A percentile compares a stretch with the other conserved stretches of the same genome.
These are phyloP conservation scores for Trichopus zeylanicus DNA, from an alignment of 116 monocot species.

Conservation along the genomic window DNA sequence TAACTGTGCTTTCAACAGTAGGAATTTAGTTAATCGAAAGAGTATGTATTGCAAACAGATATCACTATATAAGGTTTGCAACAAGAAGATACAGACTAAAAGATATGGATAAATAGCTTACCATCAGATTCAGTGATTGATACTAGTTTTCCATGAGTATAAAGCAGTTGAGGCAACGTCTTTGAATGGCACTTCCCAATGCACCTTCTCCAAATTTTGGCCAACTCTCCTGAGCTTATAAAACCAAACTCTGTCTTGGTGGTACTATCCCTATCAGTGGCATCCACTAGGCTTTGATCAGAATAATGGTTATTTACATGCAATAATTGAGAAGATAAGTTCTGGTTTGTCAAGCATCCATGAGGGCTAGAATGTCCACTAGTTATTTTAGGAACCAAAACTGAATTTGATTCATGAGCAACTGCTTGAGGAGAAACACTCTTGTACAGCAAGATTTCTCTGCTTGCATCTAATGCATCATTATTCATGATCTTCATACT, in stretches of 20 bases:
- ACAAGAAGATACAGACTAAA: background rate
- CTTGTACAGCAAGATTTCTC: slow-evolving; percentile 9
- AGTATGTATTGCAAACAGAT: too few relatives aligned
- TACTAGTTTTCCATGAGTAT: slow-evolving; percentile 51
- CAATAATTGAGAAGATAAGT: background rate
- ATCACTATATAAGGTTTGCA: background rate
- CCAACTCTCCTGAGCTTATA: slow-evolving; percentile 31
- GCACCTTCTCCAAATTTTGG: slow-evolving; percentile 68
- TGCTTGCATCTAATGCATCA: background rate
- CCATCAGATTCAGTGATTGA: slow-evolving; percentile 62
- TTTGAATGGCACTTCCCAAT: slow-evolving; percentile 63
- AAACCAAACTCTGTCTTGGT: slow-evolving; percentile 4
- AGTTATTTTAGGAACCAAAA: slow-evolving; percentile 1
- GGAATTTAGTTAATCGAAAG: too few relatives aligned
- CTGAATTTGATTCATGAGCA: background rate
- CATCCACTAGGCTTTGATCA: slow-evolving; percentile 3
- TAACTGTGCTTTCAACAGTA: too few relatives aligned
- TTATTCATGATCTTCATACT: slow-evolving; percentile 5
- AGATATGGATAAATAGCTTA: slow-evolving; percentile 6
- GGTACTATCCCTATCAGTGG: slow-evolving; percentile 9
- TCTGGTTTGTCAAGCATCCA: background rate
- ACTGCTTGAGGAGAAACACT: background rate
- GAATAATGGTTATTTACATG: background rate
- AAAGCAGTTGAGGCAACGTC: slow-evolving; percentile 56
- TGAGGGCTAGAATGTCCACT: too few relatives aligned